Evolutionary conservation across 2,329 filamentous ascomycete species (phyloP), one percentile per base, ranked within the genome.

Genomic region (Epichloe gansuensis): DNA sequence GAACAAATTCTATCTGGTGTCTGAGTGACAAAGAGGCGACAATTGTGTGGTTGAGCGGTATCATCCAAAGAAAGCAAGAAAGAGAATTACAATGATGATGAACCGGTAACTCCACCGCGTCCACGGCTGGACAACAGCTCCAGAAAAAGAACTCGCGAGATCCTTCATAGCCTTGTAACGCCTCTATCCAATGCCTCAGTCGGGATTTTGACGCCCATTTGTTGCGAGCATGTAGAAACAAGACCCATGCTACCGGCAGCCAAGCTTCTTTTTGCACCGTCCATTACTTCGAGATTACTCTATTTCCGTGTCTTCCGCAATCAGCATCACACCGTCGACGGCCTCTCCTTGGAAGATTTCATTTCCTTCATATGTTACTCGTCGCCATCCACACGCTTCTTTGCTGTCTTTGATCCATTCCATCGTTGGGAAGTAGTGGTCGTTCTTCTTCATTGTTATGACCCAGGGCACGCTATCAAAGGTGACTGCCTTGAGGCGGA

Each of bases 361-460:
- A 47, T 72, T 75, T 59, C 73, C 75, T 61, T 83, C 80, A 57
- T 85, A 83, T 3, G 81, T 81, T 21, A 82, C 73, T 39, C 82
- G 72, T 51, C 74, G 74, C 82, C 82, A 86, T 48, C 81, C 81
- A 57, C 76, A 81, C 2, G 74, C 68, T 57, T 81, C 79, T 6
- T 69, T 69, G 13, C 69, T 64, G 57, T 85, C 82, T 66, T 84
- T 85, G 67, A 82, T 78, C 76, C 81, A 84, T 62, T 86, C 83
- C 67, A 81, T 79, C 0, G 81, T 85, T 0, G 83, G 82, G 69
- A 86, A 86, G 67, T 98, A 98, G 69, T 98, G 93, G 66, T 98
- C 91, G 61, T 96, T 96, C 80, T 97, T 97, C 82, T 98, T 98
- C 88, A 98, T 95, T 8, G 93, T 98, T 41, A 94, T 88, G n/a